Base-by-base conservation (phyloP, 345 rosid genomes). In the Nasturtium officinale region DNA sequence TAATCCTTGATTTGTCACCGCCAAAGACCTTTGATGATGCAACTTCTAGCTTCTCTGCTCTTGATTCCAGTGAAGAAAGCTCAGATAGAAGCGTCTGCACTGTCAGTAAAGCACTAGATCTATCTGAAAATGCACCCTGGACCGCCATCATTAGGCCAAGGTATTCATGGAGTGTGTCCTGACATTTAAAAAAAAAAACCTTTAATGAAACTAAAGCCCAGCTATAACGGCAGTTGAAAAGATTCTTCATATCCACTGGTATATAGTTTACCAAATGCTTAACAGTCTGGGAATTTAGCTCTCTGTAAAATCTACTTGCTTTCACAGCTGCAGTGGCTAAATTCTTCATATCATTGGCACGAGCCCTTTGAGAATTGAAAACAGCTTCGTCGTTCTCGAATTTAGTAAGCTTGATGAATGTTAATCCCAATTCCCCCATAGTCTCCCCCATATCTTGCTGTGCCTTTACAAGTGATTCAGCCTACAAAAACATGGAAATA, bases 371-470 rank as follows among this genome's bases (percentile, higher is more conserved):
- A 0, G 87, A 67, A 62, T 89, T 86, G 70, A 82, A 90, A 52
- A 84, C 58, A 7, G 97, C 94, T 82, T 92, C 94, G 81, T 96
- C 98, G 18, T 85, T 90, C 85, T 96, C 98, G 59, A 91, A 95
- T 75, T 91, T 95, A 0, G 97, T 87, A 75, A 91, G 78, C 75
- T 95, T 95, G 66, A 96, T 89, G 67, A 96, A 92, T 10, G 97
- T 85, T 78, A 90, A 74, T 45, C 99, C 97, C 58, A 95, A 59
- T 70, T 89, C 98, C 58, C 97, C 98, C 91, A 92, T 83, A 42
- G 99, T 92, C 60, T 92, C 98, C 54, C 99, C 97, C 90, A 89
- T 89, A 79, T 92, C 99, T 84, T 95, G 97, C 72, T 92, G 98
- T 43, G 94, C 90, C 81, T 95, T 90, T 21, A 95, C 99, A n/a